Conservation (phyloP, 2,329 filamentous ascomycete species). For the Curvularia spicifera region DNA sequence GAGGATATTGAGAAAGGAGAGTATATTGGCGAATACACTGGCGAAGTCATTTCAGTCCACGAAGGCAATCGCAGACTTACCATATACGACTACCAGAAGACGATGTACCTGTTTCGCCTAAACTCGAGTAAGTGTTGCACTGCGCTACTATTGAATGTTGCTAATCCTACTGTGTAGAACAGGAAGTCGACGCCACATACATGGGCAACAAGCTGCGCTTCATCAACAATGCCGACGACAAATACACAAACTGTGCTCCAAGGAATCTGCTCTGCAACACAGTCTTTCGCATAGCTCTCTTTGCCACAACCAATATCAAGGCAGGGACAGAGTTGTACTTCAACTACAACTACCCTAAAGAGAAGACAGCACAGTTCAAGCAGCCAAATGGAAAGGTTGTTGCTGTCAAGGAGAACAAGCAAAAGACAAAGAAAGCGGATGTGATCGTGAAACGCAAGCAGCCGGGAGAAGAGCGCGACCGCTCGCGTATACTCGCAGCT, state of each 20-base stretch:
- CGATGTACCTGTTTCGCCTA: constrained; percentile 66
- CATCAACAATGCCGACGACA: constrained; percentile 74
- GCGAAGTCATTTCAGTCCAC: constrained; percentile 74
- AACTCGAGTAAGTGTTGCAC: constrained; percentile 51
- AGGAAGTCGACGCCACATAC: constrained; percentile 72
- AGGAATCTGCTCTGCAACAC: constrained; percentile 75
- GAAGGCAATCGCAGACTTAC: constrained; percentile 75
- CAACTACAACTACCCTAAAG: constrained; percentile 66
- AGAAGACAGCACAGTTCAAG: constrained; percentile 32
- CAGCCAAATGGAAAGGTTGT: constrained; percentile 25
- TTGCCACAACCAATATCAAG: constrained; percentile 69
- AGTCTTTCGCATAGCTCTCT: constrained; percentile 75
- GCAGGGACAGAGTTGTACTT: constrained; percentile 81
- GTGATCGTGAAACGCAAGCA: constrained; percentile 5
- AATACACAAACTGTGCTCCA: constrained; percentile 67
- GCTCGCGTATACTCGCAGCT: constrained; percentile 6
- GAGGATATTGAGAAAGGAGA: constrained; percentile 70
- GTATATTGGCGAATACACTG: constrained; percentile 82
- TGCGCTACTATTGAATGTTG: not conserved
- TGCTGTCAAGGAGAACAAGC: constrained; percentile 19
- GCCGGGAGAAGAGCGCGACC: constrained; percentile 4
- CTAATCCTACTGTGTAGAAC: constrained; percentile 38
- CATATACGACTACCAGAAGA: constrained; percentile 65
- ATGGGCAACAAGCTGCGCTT: constrained; percentile 83
- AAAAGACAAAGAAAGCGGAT: constrained; percentile 12